phyloP scores from a whole-genome alignment of 2,329 filamentous ascomycete genomes.

The Aureobasidium sp. region DNA sequence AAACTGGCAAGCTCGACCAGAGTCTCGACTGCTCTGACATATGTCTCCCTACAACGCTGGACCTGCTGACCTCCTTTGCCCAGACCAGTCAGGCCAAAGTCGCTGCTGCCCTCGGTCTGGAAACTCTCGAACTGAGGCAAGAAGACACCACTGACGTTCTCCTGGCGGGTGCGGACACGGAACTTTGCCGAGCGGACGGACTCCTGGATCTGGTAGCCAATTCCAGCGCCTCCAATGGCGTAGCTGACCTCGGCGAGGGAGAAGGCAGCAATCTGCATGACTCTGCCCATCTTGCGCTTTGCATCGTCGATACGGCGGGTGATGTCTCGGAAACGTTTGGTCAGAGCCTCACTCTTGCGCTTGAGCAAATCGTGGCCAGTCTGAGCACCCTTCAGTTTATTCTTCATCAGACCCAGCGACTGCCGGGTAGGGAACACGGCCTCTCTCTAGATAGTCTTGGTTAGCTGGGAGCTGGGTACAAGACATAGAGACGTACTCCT shows the following conservation, averaged over 20 bases:
- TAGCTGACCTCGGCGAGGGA: conserved; percentile 97
- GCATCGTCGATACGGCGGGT: conserved; percentile 96
- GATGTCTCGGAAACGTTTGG: conserved; percentile 74
- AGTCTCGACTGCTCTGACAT: conserved; percentile 90
- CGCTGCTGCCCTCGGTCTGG: conserved; percentile 78
- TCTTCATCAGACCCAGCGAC: conserved; percentile 94
- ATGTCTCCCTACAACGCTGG: conserved; percentile 89
- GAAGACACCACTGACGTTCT: conserved; percentile 96
- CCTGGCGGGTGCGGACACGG: conserved; percentile 87
- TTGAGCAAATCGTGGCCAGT: conserved; percentile 89
- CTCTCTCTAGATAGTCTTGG: conserved; percentile 59
- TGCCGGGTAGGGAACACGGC: conserved; percentile 96
- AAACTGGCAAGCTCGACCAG: conserved; percentile 89
- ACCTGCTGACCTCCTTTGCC: conserved; percentile 98
- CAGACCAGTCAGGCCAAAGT: conserved; percentile 90
- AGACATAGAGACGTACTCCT: conserved; percentile 24
- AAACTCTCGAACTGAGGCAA: conserved; percentile 91
- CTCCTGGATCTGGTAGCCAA: conserved; percentile 95
- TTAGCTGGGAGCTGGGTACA: neutral
- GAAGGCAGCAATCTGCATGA: conserved; percentile 99
- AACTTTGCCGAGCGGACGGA: conserved; percentile 90
- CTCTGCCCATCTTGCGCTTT: conserved; percentile 97
- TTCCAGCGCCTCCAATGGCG: conserved; percentile 79
- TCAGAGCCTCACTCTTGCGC: conserved; percentile 94
- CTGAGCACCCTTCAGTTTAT: conserved; percentile 77